Base-by-base conservation (phyloP, 352 stramenopile genomes). In the Globisporangium iwayamae region DNA sequence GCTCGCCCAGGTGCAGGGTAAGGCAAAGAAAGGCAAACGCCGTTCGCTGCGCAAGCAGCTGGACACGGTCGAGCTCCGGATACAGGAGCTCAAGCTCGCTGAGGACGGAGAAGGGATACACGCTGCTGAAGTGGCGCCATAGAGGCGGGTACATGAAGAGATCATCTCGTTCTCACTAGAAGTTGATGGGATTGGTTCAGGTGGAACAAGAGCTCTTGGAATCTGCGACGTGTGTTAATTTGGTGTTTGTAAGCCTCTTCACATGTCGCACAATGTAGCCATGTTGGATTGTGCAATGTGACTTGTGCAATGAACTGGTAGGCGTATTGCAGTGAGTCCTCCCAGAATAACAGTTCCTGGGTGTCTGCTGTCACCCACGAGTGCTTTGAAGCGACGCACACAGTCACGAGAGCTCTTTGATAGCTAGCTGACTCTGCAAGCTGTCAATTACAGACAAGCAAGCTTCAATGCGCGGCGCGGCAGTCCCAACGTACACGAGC, bases 11-110 rank as follows among this genome's bases (percentile, higher is more conserved):
- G 67, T 82, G 36, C 72, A 75, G 0, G 84, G 84, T 2, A 81
- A 72, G 3, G 63, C 60, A 36, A 80, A 80, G 60, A 93, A 93
- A 48, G 82, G 82, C 36, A 80, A 79, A 41, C 82, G 85, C 57
- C 85, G 85, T 18, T 91, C 85, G 39, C 71, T 93, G 64, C 85
- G 82, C 62, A 93, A 93, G 76, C 85, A 93, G 59, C 54, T 91
- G n/a, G 78, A 89, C 60, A 88, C 77, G 3, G 69, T 93, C 58
- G 61, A 87, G 66, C 65, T 59, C 18, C 75, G 83, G 71, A 87
- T 93, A 83, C 74, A 83, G 39, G 65, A 76, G 30, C 66, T 75
- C 16, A 36, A 32, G 48, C 20, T 60, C 7, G 52, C 28, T 14
- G 52, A 46, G 43, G 47, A 60, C 28, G 32, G 32, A 48, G 34